Evolutionary conservation across 2,329 filamentous ascomycete species (phyloP), one percentile per base, ranked within the genome.

Genomic region (Fusarium abutilonis): DNA sequence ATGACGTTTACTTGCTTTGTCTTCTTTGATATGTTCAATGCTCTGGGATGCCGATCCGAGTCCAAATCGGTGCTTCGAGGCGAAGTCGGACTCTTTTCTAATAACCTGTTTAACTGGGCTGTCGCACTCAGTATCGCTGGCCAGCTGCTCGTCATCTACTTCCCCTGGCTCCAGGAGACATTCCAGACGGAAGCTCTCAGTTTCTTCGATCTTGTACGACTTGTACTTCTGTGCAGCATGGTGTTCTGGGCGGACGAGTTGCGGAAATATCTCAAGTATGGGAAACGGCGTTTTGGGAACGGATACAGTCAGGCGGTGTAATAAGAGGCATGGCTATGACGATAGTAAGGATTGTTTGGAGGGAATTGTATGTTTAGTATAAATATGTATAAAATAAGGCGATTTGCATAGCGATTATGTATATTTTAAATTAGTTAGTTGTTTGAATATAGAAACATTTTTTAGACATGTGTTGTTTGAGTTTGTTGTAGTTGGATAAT

Each of bases 1-100:
- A 97, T 99, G 91, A 98, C 95, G 0, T 99, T 99, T 74, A 99
- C 95, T 6, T 97, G 93, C 78, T 99, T 99, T 73, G 95, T 99
- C 41, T 86, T 99, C 50, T 99, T 98, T 77, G 95, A 99, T 81
- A 99, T 99, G 95, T 97, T 98, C 82, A 98, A 99, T 76, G 95
- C 95, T 2, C 82, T 99, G 19, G 89, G 92, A 14, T 99, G 95
- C 77, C 91, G 95, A 43, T 96, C 91, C 8, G 93, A 97, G 73
- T 88, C 86, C 62, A 98, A 98, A 76, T 96, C 91, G 10, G 83
- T 99, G 6, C 84, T 99, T 4, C 84, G 89, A 23, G 94, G 95
- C 36, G 93, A 99, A 74, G 83, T 96, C 46, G 87, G 90, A 9
- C 75, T 96, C 11, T 90, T 95, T 54, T 87, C 89, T 9, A 99